phyloP scores from a whole-genome alignment of 2,329 filamentous ascomycete species.

The Monosporascus sp. region DNA sequence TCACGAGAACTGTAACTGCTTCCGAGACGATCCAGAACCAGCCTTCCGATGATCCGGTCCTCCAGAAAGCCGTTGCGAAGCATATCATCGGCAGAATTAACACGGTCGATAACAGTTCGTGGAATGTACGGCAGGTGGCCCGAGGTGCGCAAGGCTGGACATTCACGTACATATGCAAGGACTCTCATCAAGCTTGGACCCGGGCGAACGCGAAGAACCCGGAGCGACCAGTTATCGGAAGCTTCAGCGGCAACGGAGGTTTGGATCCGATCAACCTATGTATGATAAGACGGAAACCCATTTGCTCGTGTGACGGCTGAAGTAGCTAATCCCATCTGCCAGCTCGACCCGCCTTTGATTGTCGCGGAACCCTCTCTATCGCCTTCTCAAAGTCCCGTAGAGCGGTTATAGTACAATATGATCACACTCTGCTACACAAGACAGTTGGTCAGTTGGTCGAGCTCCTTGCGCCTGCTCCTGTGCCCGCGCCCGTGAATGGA shows the following conservation, averaged over 20 bases:
- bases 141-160: slow-evolving; percentile 45
- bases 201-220: slow-evolving; percentile 39
- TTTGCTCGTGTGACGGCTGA: background rate
- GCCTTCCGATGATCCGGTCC: slow-evolving; percentile 39
- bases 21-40: slow-evolving; percentile 45
- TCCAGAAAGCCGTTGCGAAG: slow-evolving; percentile 46
- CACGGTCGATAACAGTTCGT: slow-evolving; percentile 42
- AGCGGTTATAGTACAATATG: slow-evolving; percentile 47
- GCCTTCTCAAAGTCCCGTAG: slow-evolving; percentile 43
- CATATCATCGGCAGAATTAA: slow-evolving; percentile 41
- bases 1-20: slow-evolving; percentile 35
- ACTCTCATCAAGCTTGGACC: slow-evolving; percentile 47
- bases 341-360: slow-evolving; percentile 57
- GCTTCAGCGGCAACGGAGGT: slow-evolving; percentile 42
- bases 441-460: slow-evolving; percentile 47
- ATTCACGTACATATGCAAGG: slow-evolving; percentile 49
- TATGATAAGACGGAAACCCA: slow-evolving; percentile 25
- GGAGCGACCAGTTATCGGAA: slow-evolving; percentile 37
- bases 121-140: slow-evolving; percentile 41
- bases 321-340: slow-evolving; percentile 9
- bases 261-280: slow-evolving; percentile 40
- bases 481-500: slow-evolving; percentile 28
- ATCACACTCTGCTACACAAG: slow-evolving; percentile 52
- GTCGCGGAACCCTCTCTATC: slow-evolving; percentile 46
- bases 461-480: slow-evolving; percentile 36